Conservation (phyloP, 2,329 filamentous ascomycete species). For the Penicillium glabrum region DNA sequence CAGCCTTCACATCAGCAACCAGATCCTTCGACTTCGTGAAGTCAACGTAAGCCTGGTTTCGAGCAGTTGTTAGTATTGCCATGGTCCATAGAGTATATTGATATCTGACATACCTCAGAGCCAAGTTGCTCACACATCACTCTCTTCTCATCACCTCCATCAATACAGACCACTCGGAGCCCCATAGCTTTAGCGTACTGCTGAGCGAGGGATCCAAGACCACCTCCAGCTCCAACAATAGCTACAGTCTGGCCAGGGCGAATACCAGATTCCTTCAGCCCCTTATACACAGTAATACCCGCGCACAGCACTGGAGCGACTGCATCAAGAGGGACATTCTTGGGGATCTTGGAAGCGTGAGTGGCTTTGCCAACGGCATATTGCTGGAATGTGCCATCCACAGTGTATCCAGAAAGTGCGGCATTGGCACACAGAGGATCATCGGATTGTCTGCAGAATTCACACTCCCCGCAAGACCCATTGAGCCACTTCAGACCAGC, state of each 20-base stretch:
- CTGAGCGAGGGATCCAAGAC: not conserved
- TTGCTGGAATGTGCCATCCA: conserved; percentile 91
- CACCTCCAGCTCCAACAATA: not conserved
- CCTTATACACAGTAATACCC: not conserved
- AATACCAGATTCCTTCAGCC: not conserved
- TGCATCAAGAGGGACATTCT: conserved; percentile 53
- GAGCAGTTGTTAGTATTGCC: too few relatives aligned
- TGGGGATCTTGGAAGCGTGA: conserved; percentile 79
- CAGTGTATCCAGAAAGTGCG: conserved; percentile 81
- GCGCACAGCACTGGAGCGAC: not conserved
- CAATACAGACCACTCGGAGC: not conserved
- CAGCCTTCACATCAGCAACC: too few relatives aligned
- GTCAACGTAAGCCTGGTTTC: too few relatives aligned
- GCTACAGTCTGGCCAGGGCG: not conserved
- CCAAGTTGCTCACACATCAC: not conserved
- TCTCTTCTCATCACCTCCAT: not conserved
- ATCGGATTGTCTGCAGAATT: not conserved
- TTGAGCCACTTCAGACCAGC: conserved; percentile 60
- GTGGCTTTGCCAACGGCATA: conserved; percentile 84
- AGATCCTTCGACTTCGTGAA: too few relatives aligned
- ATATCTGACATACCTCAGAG: not conserved
- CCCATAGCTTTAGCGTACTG: not conserved
- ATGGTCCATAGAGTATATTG: too few relatives aligned
- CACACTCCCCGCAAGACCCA: not conserved
- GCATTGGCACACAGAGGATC: conserved; percentile 48